Evolutionary conservation across 2,329 filamentous ascomycete species (phyloP), one percentile per base, ranked within the genome.

Genomic region (Penicillium verrucosum): DNA sequence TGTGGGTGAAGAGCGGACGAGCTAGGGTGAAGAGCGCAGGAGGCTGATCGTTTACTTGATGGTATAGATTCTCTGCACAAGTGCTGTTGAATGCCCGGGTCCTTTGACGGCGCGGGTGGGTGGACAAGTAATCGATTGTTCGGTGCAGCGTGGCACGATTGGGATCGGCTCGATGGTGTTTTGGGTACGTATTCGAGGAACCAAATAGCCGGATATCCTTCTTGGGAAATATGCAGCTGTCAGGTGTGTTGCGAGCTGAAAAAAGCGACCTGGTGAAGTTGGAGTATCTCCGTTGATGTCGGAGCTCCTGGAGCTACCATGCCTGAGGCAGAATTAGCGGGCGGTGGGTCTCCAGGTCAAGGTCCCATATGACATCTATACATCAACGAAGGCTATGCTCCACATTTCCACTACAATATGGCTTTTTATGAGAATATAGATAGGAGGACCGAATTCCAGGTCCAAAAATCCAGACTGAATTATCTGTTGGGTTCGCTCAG

Each of bases 231-330:
- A 34, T 25, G 11, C 12, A 29, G 30, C 44, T 27, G 27, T 36
- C n/a, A 12, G 12, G 34, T 43, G 10, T 18, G 48, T 46, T 52
- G 51, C 14, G 21, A 40, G 36, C 41, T 46, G 36, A 37, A 32
- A 36, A 41, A 21, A 36, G n/a, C 51, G 50, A 54, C 40, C 46
- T 59, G 57, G 45, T 25, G 48, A 45, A 45, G 56, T 56, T 52
- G 56, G 38, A 54, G 56, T 56, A 54, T 59, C 51, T 51, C 59
- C 59, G 56, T 51, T 42, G 55, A 63, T 63, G 63, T 63, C 61
- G 63, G 60, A 66, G 64, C 63, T 66, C 60, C 64, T 60, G 63
- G 64, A 66, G 60, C 64, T 65, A 56, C 56, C 55, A 7, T 51
- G 63, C 61, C 63, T 63, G 45, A 60, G 63, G 63, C 63, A 54